Evolutionary conservation across 495 filamentous ascomycete species (phyloP).

Genomic region (Penicillium turbatum): DNA sequence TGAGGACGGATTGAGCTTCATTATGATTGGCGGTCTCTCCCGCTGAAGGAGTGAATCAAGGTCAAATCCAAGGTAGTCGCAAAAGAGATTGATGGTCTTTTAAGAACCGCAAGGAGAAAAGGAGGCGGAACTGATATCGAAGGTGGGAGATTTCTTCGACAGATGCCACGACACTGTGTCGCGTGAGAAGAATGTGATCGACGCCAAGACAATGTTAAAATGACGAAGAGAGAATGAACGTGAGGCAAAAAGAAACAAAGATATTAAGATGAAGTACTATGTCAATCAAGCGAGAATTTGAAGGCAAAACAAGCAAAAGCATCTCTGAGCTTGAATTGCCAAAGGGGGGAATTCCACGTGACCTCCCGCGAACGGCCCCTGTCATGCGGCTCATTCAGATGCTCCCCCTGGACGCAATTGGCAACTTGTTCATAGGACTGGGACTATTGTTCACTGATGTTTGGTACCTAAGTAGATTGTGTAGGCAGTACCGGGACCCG

Average conservation of each 20-base stretch:
- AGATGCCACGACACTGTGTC: conserved; percentile 3
- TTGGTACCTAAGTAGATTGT: not conserved
- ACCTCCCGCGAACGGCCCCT: not conserved
- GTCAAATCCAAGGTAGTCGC: not conserved
- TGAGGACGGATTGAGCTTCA: conserved; percentile 33
- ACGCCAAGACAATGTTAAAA: not conserved
- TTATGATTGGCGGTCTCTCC: conserved; percentile 14
- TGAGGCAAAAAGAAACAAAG: not conserved
- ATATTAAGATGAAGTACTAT: conserved; percentile 3
- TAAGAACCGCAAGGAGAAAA: not conserved
- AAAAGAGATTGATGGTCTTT: not conserved
- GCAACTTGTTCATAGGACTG: not conserved
- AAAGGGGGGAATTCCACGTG: conserved; percentile 8
- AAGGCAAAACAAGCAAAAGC: not conserved
- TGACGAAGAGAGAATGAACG: not conserved
- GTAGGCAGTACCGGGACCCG: no score
- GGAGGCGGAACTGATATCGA: not conserved
- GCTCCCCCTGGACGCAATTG: not conserved
- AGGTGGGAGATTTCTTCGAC: conserved; percentile 1
- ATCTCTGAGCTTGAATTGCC: not conserved
- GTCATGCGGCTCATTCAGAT: not conserved
- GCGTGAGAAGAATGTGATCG: not conserved
- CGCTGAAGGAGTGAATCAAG: conserved; percentile 14
- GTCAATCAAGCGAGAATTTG: not conserved
- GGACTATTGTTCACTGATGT: not conserved